phyloP scores from a whole-genome alignment of 345 rosid species.

The Eucalyptus polybractea region DNA sequence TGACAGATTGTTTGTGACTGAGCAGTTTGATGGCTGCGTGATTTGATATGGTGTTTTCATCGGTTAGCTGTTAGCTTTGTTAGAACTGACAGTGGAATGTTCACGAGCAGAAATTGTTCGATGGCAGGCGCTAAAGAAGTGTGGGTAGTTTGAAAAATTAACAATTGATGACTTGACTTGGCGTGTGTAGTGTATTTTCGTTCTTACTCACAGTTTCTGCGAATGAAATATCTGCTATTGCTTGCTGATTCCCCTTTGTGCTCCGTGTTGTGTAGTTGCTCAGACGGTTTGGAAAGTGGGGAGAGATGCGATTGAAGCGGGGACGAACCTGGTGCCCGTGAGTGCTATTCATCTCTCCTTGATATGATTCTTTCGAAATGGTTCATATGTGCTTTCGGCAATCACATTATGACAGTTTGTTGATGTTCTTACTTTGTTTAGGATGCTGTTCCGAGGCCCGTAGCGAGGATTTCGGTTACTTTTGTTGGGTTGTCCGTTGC shows the following conservation, averaged over 20 bases:
- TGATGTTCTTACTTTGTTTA: slow-evolving; percentile 1
- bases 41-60: background rate
- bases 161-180: background rate
- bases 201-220: background rate
- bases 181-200: background rate
- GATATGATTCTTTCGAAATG: background rate
- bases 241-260: background rate
- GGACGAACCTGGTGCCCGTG: slow-evolving; percentile 79
- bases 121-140: background rate
- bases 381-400: background rate
- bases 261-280: slow-evolving; percentile 18
- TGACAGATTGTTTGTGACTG: background rate
- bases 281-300: slow-evolving; percentile 78
- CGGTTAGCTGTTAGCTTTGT: background rate
- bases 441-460: slow-evolving; percentile 55
- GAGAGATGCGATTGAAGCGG: slow-evolving; percentile 78
- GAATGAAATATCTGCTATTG: background rate
- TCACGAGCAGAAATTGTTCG: background rate
- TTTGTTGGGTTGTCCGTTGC: slow-evolving; percentile 28
- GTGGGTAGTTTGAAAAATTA: background rate
- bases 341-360: slow-evolving; percentile 11
- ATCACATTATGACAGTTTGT: background rate
- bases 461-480: slow-evolving; percentile 46
- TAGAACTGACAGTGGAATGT: background rate
- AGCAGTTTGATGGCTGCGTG: background rate